A percentile compares a stretch with the other conserved stretches of the same genome.
These are phyloP conservation scores for Penicillium frequentans DNA, from an alignment of 2,329 filamentous ascomycete species.

Conservation along the genomic window DNA sequence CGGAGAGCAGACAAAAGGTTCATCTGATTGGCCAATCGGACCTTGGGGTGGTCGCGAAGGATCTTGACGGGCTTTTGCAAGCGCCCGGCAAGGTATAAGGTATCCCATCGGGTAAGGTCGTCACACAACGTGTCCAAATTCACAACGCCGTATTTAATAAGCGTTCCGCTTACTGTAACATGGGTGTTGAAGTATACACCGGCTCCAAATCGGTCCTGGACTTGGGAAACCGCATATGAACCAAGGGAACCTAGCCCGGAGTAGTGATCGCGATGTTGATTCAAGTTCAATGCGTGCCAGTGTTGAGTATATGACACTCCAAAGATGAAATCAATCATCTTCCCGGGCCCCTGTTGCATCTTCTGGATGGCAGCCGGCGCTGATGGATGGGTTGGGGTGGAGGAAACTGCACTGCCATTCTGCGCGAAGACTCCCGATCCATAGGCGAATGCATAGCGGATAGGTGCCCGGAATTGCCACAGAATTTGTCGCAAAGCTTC, in stretches of 20 bases:
- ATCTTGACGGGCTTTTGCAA: constrained; percentile 99
- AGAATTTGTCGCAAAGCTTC: constrained; percentile 82
- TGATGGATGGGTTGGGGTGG: constrained; percentile 66
- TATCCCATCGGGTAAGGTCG: constrained; percentile 89
- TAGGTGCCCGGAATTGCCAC: constrained; percentile 88
- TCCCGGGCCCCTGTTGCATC: constrained; percentile 82
- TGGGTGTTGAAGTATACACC: constrained; percentile 98
- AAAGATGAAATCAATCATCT: constrained; percentile 99
- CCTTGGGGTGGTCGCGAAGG: constrained; percentile 84
- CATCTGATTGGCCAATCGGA: constrained; percentile 92
- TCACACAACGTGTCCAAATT: constrained; percentile 85
- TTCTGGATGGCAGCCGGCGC: constrained; percentile 78
- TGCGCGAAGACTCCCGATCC: constrained; percentile 96
- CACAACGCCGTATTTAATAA: constrained; percentile 98
- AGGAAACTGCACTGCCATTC: constrained; percentile 44
- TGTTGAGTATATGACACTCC: constrained; percentile 92
- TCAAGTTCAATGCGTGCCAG: constrained; percentile 92
- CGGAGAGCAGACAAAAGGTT: constrained; percentile 91
- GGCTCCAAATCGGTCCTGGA: constrained; percentile 86
- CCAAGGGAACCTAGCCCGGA: constrained; percentile 80
- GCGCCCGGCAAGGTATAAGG: constrained; percentile 91
- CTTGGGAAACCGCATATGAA: constrained; percentile 77
- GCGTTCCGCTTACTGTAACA: constrained; percentile 87
- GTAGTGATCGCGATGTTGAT: constrained; percentile 88
- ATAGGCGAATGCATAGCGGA: constrained; percentile 95